A percentile compares a stretch with the other conserved stretches of the same genome.
These are phyloP conservation scores for Colletotrichum horii DNA, from an alignment of 2,329 filamentous ascomycete species.

Conservation along the genomic window DNA sequence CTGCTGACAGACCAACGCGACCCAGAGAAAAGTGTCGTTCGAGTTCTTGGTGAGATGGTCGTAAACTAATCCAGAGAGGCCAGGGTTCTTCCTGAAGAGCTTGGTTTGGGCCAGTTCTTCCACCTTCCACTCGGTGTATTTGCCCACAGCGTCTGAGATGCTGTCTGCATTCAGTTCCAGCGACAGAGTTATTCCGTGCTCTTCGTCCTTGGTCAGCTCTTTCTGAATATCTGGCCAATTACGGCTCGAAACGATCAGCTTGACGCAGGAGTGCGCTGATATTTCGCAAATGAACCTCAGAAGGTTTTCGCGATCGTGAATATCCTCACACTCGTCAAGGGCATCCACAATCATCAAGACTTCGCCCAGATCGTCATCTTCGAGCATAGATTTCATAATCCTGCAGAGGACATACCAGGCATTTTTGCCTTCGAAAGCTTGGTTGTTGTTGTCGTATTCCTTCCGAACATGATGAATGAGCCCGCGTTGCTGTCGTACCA, in stretches of 20 bases:
- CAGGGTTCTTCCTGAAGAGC: no score
- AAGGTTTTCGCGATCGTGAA: conserved; percentile 26
- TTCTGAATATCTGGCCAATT: no score
- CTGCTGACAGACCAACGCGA: conserved; percentile 28
- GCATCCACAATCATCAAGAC: conserved; percentile 40
- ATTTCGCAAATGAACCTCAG: conserved; percentile 22
- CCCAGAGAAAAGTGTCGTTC: conserved; percentile 45
- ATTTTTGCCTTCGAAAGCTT: conserved; percentile 38
- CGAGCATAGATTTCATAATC: conserved; percentile 25
- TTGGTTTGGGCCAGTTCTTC: no score
- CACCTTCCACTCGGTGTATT: no score
- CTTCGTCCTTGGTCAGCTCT: no score
- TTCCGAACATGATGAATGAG: conserved; percentile 3
- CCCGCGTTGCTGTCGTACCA: conserved; percentile 28
- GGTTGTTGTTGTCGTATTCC: conserved; percentile 26
- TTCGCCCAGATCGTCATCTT: conserved; percentile 14
- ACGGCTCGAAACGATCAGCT: no score
- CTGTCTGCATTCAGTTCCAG: no score
- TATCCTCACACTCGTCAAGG: neutral
- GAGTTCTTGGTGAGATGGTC: conserved; percentile 33
- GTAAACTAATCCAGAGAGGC: conserved; percentile 30
- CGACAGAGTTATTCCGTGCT: no score
- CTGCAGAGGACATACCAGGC: conserved; percentile 36
- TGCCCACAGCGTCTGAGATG: no score
- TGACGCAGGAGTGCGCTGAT: no score